phyloP scores from a whole-genome alignment of 768 basidiomycete species.

The Tylopilus rubrobrunneus region DNA sequence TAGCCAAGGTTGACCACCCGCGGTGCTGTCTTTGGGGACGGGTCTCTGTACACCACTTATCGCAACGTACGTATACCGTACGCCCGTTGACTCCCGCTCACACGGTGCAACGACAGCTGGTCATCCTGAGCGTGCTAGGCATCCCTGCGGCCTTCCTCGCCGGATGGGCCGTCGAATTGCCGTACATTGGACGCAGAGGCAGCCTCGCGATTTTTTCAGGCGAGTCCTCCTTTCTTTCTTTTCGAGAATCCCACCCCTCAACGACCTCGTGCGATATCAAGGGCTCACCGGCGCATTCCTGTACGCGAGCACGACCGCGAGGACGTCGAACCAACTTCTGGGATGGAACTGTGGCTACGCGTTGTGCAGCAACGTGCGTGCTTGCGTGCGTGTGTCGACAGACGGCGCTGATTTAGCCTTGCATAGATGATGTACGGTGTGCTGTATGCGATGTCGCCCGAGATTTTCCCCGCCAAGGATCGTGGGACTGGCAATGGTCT shows the following conservation, averaged over 20 bases:
- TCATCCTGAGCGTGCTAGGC: constrained; percentile 64
- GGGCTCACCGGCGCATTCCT: constrained; percentile 74
- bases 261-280: constrained; percentile 43
- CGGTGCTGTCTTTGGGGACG: constrained; percentile 67
- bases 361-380: constrained; percentile 55
- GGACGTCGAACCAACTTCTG: constrained; percentile 60
- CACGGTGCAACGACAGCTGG: constrained; percentile 42
- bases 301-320: constrained; percentile 70
- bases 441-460: constrained; percentile 64
- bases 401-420: not conserved
- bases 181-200: constrained; percentile 60
- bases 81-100: not conserved
- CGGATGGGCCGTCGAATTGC: constrained; percentile 66
- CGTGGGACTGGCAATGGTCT: constrained; percentile 71
- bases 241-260: constrained; percentile 35
- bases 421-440: constrained; percentile 71
- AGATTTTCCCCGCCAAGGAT: constrained; percentile 69
- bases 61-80: constrained; percentile 48
- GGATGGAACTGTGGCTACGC: constrained; percentile 80
- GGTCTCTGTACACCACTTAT: constrained; percentile 66
- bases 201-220: constrained; percentile 62
- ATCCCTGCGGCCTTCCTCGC: constrained; percentile 71
- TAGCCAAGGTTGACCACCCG: constrained; percentile 54
- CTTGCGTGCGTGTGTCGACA: not conserved
- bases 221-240: constrained; percentile 32